Evolutionary conservation across 1,284 basidiomycete genomes (phyloP), one percentile per base, ranked within the genome.

Genomic region (Apiotrichum veenhuisii): DNA sequence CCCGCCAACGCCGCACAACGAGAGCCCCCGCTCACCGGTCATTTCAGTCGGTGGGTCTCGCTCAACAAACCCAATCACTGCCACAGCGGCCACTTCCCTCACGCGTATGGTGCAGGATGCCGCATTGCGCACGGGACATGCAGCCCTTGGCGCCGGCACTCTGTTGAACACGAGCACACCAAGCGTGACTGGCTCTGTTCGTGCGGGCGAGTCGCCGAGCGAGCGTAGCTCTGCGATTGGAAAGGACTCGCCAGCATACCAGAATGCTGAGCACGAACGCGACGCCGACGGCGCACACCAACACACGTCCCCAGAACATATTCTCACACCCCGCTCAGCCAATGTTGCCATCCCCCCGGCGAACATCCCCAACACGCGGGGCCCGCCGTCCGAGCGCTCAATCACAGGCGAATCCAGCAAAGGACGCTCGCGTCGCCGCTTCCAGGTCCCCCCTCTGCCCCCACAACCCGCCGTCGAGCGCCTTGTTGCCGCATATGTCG

Each of bases 401-500:
- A 14, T 58, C 54, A 10, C 50, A 37, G n/a, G 58, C 53, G 33
- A 38, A 14, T 64, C 63, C 5, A 52, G 49, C 30, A 65, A 65
- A 51, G 14, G 55, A 37, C 70, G 71, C 50, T 43, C 53, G 37
- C 55, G 67, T 37, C 36, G 55, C 18, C 42, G 53, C 26, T 70
- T 76, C 54, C 61, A 66, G 30, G 68, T 78, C 9, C 76, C 77
- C 1, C 75, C 75, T 9, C 63, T 78, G 2, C 77, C 77, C 10
- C 77, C 77, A 27, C 70, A 76, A 52, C 66, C 74, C 0, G 77
- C 77, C 1, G 76, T 78, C 3, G 77, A 78, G 60, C 55, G 74
- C n/a, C 65, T 78, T 22, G 72, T 78, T 2, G 75, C 76, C 20
- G 76, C 77, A 2, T 78, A 78, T 65, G 73, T 77, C 50, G 75